phyloP scores from a whole-genome alignment of 768 basidiomycete genomes.

The Austroboletus festivus region DNA sequence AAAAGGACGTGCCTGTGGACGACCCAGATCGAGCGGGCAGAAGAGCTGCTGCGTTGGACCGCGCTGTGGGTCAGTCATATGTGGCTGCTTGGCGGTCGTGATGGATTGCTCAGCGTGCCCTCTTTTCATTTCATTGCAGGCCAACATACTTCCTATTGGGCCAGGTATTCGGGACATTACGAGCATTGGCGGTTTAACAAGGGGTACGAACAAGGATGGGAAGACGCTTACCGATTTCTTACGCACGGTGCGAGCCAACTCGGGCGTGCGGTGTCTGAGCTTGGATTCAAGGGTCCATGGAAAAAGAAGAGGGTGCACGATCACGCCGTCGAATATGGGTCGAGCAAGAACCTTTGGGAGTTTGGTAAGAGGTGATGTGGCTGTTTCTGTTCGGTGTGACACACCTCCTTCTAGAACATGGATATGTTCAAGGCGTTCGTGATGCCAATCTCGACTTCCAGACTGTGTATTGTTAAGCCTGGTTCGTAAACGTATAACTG shows the following conservation, averaged over 20 bases:
- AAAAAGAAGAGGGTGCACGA: constrained; percentile 42
- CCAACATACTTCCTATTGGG: constrained; percentile 41
- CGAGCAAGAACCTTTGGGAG: constrained; percentile 56
- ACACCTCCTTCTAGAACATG: constrained; percentile 56
- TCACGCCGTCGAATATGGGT: constrained; percentile 41
- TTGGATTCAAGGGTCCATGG: constrained; percentile 69
- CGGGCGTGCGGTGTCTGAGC: constrained; percentile 43
- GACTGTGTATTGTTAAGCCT: constrained; percentile 30
- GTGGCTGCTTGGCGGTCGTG: constrained; percentile 15
- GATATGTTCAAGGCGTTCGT: constrained; percentile 54
- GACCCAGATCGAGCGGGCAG: constrained; percentile 19
- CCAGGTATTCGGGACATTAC: constrained; percentile 52
- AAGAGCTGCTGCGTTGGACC: constrained; percentile 29
- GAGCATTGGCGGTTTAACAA: constrained; percentile 66
- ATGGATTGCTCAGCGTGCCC: neutral
- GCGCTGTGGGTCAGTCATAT: constrained; percentile 33
- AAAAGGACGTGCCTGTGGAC: constrained; percentile 15
- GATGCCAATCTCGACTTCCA: constrained; percentile 41
- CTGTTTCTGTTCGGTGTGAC: no score
- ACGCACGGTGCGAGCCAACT: constrained; percentile 15
- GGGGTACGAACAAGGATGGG: constrained; percentile 71
- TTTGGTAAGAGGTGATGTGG: constrained; percentile 43
- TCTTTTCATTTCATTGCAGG: constrained; percentile 22
- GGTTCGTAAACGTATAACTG: no score
- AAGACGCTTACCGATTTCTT: constrained; percentile 62